Percentiles rank a stretch among this genome's conserved stretches.
Evolutionary conservation across 139 green algal species (phyloP).

Genomic region (Edaphochlamys debaryana): DNA sequence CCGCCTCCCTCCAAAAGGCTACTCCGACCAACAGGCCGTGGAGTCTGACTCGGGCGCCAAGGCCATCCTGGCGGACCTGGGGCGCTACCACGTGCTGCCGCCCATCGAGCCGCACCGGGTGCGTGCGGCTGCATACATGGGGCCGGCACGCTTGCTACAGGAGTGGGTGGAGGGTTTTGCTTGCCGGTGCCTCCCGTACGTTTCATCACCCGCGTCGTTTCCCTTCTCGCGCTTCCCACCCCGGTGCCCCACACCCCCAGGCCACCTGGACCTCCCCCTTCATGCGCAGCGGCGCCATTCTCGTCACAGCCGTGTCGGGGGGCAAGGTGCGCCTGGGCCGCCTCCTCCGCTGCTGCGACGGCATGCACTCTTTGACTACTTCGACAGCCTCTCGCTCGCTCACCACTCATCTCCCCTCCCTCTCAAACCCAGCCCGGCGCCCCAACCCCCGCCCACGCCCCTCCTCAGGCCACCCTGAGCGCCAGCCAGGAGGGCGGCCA

Average conservation of each 20-base stretch:
- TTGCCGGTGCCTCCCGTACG: too few species aligned
- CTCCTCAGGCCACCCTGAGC: background rate
- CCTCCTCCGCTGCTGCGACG: too few species aligned
- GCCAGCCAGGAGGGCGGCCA: background rate
- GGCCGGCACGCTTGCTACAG: too few species aligned
- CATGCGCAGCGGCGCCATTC: background rate
- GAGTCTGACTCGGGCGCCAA: slow-evolving; percentile 3
- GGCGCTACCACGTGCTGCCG: slow-evolving; percentile 19
- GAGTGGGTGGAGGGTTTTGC: background rate
- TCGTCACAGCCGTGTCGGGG: background rate
- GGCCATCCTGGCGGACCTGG: slow-evolving; percentile 19
- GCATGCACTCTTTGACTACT: too few species aligned
- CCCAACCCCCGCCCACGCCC: too few species aligned
- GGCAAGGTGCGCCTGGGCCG: too few species aligned
- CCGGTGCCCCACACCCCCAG: background rate
- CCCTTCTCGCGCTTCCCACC: too few species aligned
- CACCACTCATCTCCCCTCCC: too few species aligned
- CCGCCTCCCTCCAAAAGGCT: slow-evolving; percentile 17
- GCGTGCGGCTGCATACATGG: background rate
- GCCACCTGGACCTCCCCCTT: slow-evolving; percentile 33
- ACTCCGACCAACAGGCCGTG: slow-evolving; percentile 7
- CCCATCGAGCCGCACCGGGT: slow-evolving; percentile 28
- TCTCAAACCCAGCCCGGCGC: too few species aligned
- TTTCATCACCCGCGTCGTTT: too few species aligned
- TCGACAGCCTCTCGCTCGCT: too few species aligned